These are phyloP conservation scores for Quercus tomentella DNA, from an alignment of 331 rosid species.

Conservation along the genomic window DNA sequence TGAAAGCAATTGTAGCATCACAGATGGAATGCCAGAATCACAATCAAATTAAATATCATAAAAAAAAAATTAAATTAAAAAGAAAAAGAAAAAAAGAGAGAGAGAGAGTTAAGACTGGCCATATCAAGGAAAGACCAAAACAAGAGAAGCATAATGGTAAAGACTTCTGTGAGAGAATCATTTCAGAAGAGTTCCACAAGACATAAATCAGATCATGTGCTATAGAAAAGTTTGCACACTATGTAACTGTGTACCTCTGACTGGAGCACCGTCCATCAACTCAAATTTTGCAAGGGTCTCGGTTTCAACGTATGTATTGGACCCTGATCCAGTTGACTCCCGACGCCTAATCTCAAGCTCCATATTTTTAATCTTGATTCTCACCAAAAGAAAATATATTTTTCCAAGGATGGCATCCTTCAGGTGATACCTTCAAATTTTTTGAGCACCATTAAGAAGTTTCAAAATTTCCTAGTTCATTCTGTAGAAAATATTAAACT, in stretches of 20 bases:
- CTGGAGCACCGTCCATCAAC: constrained; percentile 99
- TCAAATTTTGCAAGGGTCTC: constrained; percentile 93
- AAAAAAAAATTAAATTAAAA: neutral
- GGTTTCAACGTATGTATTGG: constrained; percentile 90
- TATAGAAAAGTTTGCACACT: neutral
- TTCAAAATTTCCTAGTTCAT: too few species aligned
- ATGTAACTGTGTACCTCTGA: constrained; percentile 56
- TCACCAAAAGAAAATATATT: constrained; percentile 88
- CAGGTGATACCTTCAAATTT: constrained; percentile 70
- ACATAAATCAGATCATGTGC: neutral
- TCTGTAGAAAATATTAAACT: too few species aligned
- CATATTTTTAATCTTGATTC: constrained; percentile 95
- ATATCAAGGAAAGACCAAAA: neutral
- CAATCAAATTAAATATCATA: neutral
- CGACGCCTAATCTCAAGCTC: constrained; percentile 91
- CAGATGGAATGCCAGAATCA: neutral
- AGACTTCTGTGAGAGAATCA: neutral
- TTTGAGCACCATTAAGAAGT: neutral
- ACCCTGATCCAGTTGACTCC: constrained; percentile 89
- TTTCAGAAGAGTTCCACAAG: neutral
- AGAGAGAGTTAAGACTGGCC: neutral
- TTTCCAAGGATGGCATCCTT: constrained; percentile 90
- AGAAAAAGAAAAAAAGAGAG: too few species aligned
- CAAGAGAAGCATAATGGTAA: neutral
- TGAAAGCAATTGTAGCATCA: neutral